These are phyloP conservation scores for Colletotrichum sp. DNA, from an alignment of 2,329 filamentous ascomycete species.

Conservation along the genomic window DNA sequence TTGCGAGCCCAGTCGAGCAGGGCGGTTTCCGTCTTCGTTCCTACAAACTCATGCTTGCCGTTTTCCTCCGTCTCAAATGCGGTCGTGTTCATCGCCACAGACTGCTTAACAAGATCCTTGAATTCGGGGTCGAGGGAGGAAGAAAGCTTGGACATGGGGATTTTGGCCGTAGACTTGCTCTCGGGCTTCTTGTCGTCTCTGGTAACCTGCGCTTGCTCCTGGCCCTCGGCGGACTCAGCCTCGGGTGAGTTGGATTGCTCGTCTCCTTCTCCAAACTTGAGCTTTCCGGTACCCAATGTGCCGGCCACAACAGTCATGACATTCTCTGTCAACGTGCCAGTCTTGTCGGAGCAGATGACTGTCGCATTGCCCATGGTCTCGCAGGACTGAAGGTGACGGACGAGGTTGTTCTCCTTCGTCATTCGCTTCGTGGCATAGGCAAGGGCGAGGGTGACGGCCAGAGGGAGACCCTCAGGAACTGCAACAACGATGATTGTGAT, in stretches of 20 bases:
- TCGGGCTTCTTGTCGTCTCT: neutral
- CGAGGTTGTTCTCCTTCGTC: conserved; percentile 68
- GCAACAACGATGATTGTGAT: conserved; percentile 66
- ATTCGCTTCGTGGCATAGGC: conserved; percentile 68
- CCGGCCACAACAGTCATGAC: conserved; percentile 67
- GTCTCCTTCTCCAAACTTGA: conserved; percentile 41
- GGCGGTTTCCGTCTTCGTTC: conserved; percentile 62
- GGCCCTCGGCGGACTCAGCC: neutral
- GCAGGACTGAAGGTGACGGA: conserved; percentile 63
- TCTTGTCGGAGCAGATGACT: conserved; percentile 70
- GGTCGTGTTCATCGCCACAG: conserved; percentile 54
- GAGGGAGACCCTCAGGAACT: conserved; percentile 64
- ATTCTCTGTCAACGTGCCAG: conserved; percentile 68
- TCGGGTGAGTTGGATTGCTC: neutral
- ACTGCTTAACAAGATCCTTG: conserved; percentile 42
- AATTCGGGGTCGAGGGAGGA: conserved; percentile 36
- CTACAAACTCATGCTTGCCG: conserved; percentile 50
- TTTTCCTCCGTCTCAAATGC: conserved; percentile 56
- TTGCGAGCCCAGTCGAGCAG: conserved; percentile 41
- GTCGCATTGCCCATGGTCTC: conserved; percentile 71
- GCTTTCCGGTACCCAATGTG: conserved; percentile 47
- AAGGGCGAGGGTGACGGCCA: conserved; percentile 66
- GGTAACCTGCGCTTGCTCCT: neutral
- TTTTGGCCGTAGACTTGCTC: neutral
- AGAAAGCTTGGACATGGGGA: conserved; percentile 14